A percentile compares a stretch with the other conserved stretches of the same genome.
Evolutionary conservation across 192 early-diverging fungal genomes (phyloP).

Genomic region (Dissophora globulifera): DNA sequence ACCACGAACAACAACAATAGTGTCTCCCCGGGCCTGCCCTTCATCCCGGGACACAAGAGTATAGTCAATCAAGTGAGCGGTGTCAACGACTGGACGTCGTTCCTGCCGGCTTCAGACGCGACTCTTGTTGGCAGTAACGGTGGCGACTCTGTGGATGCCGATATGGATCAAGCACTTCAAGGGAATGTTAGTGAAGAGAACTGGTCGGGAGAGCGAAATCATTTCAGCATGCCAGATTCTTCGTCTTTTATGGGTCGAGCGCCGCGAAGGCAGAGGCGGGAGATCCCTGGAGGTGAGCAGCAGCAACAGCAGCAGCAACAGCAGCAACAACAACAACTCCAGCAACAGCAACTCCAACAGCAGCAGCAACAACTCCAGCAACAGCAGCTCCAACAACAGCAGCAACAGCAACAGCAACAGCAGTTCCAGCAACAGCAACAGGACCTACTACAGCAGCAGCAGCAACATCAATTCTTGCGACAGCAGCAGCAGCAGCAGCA

Average conservation of each 20-base stretch:
- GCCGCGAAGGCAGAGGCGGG: constrained; percentile 41
- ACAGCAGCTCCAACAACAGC: constrained; percentile 13
- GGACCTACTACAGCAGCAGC: too few species aligned
- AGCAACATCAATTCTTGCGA: too few species aligned
- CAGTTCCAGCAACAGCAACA: constrained; percentile 29
- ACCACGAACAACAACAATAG: neutral
- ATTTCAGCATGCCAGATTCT: constrained; percentile 46
- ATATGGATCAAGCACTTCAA: constrained; percentile 43
- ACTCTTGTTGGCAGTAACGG: too few species aligned
- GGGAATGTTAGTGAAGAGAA: constrained; percentile 43
- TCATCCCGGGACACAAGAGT: constrained; percentile 38
- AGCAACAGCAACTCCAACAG: constrained; percentile 7
- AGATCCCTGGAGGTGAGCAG: constrained; percentile 13
- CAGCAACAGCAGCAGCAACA: constrained; percentile 12
- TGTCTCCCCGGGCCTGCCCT: neutral
- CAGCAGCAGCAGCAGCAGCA: constrained; percentile 17
- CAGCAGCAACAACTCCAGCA: constrained; percentile 15
- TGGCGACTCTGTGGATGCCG: constrained; percentile 9
- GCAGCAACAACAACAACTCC: constrained; percentile 13
- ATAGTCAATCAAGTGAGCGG: constrained; percentile 11
- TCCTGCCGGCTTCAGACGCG: constrained; percentile 31
- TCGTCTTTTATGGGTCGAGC: constrained; percentile 49
- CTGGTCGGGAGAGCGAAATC: constrained; percentile 22
- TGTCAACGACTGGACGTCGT: constrained; percentile 34
- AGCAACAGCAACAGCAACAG: constrained; percentile 40